Conservation (phyloP, 805 yeast species). For the Yarrowia keelungensis region DNA sequence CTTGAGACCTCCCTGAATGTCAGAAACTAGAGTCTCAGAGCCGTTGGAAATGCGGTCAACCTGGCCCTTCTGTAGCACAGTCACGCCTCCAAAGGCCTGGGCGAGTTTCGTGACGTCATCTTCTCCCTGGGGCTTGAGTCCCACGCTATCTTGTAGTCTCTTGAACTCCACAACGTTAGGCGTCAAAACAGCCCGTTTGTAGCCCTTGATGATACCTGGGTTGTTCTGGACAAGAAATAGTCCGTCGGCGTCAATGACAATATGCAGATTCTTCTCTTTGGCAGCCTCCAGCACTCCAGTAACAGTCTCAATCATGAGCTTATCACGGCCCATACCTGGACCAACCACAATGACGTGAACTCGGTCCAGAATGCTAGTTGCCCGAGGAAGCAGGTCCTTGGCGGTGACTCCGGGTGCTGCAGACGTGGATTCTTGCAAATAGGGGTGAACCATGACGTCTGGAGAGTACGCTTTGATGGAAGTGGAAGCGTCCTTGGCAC, state of each 20-base stretch:
- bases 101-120: constrained; percentile 56
- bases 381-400: constrained; percentile 59
- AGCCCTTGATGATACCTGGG: constrained; percentile 63
- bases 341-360: constrained; percentile 87
- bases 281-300: constrained; percentile 64
- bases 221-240: constrained; percentile 67
- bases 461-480: constrained; percentile 90
- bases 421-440: constrained; percentile 61
- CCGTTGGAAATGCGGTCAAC: constrained; percentile 68
- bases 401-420: constrained; percentile 44
- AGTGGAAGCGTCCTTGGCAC: constrained; percentile 77
- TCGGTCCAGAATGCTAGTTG: constrained; percentile 62
- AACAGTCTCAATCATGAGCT: constrained; percentile 65
- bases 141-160: constrained; percentile 64
- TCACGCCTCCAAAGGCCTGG: constrained; percentile 59
- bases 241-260: constrained; percentile 92
- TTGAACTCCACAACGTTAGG: constrained; percentile 89
- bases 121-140: constrained; percentile 43
- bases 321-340: constrained; percentile 92
- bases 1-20: constrained; percentile 68
- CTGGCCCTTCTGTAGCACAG: constrained; percentile 76
- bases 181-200: constrained; percentile 71
- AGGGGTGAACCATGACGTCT: constrained; percentile 95
- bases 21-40: constrained; percentile 54
- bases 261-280: constrained; percentile 64